A percentile compares a stretch with the other conserved stretches of the same genome.
Evolutionary conservation across 129 eudicot genomes (phyloP).

Genomic region (Pittosporum tobira): DNA sequence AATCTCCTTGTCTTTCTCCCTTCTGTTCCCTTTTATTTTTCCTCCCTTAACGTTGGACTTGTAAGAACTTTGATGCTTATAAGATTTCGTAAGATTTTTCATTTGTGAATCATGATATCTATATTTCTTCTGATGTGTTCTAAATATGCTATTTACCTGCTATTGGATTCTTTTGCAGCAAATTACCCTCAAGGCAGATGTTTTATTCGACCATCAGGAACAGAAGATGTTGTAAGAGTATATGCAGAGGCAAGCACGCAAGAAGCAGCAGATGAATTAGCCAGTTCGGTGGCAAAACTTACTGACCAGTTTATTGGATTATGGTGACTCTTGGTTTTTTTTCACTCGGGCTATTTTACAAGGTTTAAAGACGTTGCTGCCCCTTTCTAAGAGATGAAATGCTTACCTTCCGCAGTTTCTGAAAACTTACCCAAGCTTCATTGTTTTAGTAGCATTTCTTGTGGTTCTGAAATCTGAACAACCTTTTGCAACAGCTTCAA

Average conservation of each 20-base stretch:
- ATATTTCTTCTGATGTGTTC: background rate
- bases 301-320: conserved; percentile 58
- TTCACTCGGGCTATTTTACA: too few species aligned
- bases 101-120: background rate
- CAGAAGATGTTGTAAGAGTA: conserved; percentile 82
- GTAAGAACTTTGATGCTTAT: background rate
- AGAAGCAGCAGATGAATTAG: conserved; percentile 60
- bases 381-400: too few species aligned
- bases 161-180: conserved; percentile 20
- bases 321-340: too few species aligned
- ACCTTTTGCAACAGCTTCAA: too few species aligned
- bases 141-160: background rate
- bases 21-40: too few species aligned
- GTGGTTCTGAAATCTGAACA: too few species aligned
- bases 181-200: conserved; percentile 64
- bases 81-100: background rate
- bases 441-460: too few species aligned
- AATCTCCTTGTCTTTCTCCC: background rate
- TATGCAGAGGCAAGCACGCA: conserved; percentile 81
- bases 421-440: too few species aligned
- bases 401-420: too few species aligned
- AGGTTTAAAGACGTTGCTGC: too few species aligned
- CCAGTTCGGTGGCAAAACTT: conserved; percentile 51
- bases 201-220: conserved; percentile 86
- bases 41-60: too few species aligned